Evolutionary conservation across 768 basidiomycete genomes (phyloP).

Genomic region (Suillus sp.): DNA sequence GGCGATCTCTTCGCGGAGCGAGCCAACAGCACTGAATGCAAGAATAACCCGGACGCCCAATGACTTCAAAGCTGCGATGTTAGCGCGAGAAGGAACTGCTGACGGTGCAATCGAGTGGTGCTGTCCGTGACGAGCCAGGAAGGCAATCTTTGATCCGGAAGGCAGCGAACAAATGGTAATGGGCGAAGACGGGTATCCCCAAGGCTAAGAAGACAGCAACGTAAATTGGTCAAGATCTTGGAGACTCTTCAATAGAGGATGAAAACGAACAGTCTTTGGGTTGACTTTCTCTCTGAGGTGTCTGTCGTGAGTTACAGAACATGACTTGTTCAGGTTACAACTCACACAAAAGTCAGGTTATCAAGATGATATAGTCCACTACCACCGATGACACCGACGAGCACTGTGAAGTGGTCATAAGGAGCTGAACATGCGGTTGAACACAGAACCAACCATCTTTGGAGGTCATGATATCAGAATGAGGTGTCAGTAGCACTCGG

Average conservation of each 20-base stretch:
- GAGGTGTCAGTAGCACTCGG: neutral
- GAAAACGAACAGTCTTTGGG: conserved; percentile 69
- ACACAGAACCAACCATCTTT: neutral
- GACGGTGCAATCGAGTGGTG: conserved; percentile 81
- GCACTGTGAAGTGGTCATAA: conserved; percentile 43
- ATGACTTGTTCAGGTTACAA: conserved; percentile 15
- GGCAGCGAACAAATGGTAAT: conserved; percentile 91
- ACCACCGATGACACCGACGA: conserved; percentile 90
- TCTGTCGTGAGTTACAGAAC: neutral
- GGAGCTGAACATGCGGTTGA: no score
- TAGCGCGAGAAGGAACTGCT: conserved; percentile 81
- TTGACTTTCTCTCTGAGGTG: conserved; percentile 68
- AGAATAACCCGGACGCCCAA: conserved; percentile 88
- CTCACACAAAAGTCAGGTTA: conserved; percentile 86
- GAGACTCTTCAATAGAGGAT: neutral
- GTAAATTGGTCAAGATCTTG: neutral
- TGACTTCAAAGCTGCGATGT: conserved; percentile 93
- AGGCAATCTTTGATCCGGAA: conserved; percentile 79
- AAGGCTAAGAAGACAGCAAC: conserved; percentile 59
- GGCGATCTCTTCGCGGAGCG: conserved; percentile 87
- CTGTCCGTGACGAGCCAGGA: conserved; percentile 88
- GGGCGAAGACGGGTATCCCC: conserved; percentile 89
- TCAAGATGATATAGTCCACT: conserved; percentile 93
- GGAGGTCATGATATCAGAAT: conserved; percentile 2
- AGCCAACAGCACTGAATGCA: conserved; percentile 95